A percentile compares a stretch with the other conserved stretches of the same genome.
These are phyloP conservation scores for Casuarina equisetifolia DNA, from an alignment of 306 rosid genomes.

Conservation along the genomic window DNA sequence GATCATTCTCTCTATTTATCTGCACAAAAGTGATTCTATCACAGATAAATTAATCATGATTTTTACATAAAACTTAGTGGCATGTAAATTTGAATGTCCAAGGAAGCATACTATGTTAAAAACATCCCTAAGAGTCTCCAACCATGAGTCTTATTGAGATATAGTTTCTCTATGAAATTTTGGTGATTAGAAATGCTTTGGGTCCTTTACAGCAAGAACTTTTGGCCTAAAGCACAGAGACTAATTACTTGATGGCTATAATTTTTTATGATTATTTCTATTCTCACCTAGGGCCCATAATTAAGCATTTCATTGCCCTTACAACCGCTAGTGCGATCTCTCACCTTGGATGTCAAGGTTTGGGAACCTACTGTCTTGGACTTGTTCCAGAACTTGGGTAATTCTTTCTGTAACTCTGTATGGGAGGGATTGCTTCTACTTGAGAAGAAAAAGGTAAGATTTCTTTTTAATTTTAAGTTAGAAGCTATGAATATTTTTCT, in stretches of 20 bases:
- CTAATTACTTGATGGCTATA: not conserved
- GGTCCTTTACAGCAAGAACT: not conserved
- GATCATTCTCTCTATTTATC: too few species aligned
- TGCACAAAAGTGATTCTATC: not conserved
- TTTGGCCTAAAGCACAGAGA: not conserved
- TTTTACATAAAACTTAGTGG: not conserved
- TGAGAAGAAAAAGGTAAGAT: slow-evolving; percentile 57
- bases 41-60: not conserved
- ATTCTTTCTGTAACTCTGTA: slow-evolving; percentile 78
- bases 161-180: not conserved
- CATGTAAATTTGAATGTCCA: not conserved
- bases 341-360: slow-evolving; percentile 82
- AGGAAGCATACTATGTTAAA: not conserved
- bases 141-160: not conserved
- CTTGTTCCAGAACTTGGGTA: slow-evolving; percentile 81
- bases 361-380: slow-evolving; percentile 91
- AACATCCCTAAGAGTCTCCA: not conserved
- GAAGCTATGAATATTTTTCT: not conserved
- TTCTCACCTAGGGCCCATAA: not conserved
- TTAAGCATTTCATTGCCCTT: slow-evolving; percentile 20
- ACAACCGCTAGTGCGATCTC: slow-evolving; percentile 85
- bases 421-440: slow-evolving; percentile 82
- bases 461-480: slow-evolving; percentile 11
- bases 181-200: not conserved
- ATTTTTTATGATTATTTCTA: not conserved